These are phyloP conservation scores for Lecanicillium sp. DNA, from an alignment of 2,329 filamentous ascomycete genomes.

Conservation along the genomic window DNA sequence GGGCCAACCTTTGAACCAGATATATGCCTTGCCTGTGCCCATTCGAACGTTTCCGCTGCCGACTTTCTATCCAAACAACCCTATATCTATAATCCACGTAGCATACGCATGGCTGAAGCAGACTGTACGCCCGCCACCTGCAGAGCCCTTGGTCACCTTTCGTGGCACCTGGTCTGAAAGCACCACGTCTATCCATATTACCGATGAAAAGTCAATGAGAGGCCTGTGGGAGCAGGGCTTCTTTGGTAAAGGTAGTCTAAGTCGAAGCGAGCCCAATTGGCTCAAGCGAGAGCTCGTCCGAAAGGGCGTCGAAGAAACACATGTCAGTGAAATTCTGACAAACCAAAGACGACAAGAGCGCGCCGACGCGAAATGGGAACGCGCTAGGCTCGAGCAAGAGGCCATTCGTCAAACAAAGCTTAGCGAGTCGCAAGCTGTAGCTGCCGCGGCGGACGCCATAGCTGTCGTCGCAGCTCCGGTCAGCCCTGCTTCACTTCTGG, in stretches of 20 bases:
- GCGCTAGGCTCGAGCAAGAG: constrained; percentile 81
- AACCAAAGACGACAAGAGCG: constrained; percentile 71
- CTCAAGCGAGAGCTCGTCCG: constrained; percentile 73
- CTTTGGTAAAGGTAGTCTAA: constrained; percentile 89
- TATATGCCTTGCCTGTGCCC: constrained; percentile 77
- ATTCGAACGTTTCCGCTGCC: constrained; percentile 79
- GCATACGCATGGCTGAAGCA: constrained; percentile 72
- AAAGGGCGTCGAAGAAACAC: constrained; percentile 54
- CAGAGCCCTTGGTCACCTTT: constrained; percentile 60
- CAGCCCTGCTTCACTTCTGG: constrained; percentile 40
- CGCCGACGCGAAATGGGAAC: constrained; percentile 79
- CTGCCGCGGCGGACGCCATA: constrained; percentile 10
- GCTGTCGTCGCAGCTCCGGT: constrained; percentile 28
- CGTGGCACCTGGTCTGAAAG: constrained; percentile 73
- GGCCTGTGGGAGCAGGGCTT: constrained; percentile 96
- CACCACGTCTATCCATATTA: constrained; percentile 79
- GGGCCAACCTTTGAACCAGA: constrained; percentile 53
- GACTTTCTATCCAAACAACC: constrained; percentile 85
- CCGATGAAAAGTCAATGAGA: constrained; percentile 66
- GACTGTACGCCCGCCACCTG: constrained; percentile 58
- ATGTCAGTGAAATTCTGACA: constrained; percentile 80
- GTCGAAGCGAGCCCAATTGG: constrained; percentile 94
- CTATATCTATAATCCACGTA: constrained; percentile 78
- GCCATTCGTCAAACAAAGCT: constrained; percentile 65
- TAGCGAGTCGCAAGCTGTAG: constrained; percentile 35